Conservation (phyloP, 805 yeast species). For the Nematodospora valgi region DNA sequence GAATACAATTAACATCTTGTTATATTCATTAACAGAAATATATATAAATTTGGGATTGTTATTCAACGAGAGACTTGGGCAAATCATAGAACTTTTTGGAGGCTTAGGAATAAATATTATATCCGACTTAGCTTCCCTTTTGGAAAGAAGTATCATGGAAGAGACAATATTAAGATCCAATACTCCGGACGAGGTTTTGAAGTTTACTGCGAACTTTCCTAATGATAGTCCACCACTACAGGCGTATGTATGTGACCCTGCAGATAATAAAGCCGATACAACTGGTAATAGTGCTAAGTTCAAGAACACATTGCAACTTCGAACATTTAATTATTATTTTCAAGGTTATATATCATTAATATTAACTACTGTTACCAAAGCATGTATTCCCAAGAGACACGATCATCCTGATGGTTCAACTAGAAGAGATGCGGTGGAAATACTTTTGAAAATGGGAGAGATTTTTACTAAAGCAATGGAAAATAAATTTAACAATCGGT, state of each 20-base stretch:
- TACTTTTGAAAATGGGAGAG: slow-evolving; percentile 31
- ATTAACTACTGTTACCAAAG: slow-evolving; percentile 41
- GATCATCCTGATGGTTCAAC: slow-evolving; percentile 28
- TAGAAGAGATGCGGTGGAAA: slow-evolving; percentile 39
- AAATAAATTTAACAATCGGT: slow-evolving; percentile 15
- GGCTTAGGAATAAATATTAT: slow-evolving; percentile 41
- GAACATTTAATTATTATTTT: slow-evolving; percentile 48
- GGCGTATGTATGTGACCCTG: slow-evolving; percentile 43
- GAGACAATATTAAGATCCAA: slow-evolving; percentile 49
- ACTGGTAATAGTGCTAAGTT: slow-evolving; percentile 48
- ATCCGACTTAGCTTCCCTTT: slow-evolving; percentile 40
- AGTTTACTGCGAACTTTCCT: slow-evolving; percentile 34
- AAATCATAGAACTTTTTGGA: slow-evolving; percentile 38
- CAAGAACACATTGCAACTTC: slow-evolving; percentile 58
- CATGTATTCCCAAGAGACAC: slow-evolving; percentile 48
- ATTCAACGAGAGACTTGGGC: slow-evolving; percentile 42
- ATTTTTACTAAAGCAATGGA: slow-evolving; percentile 24
- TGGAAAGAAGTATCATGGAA: slow-evolving; percentile 52
- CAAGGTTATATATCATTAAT: slow-evolving; percentile 43
- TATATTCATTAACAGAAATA: slow-evolving; percentile 53
- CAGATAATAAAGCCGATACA: slow-evolving; percentile 15
- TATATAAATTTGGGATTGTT: slow-evolving; percentile 52
- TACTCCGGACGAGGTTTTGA: slow-evolving; percentile 47
- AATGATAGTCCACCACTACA: slow-evolving; percentile 35
- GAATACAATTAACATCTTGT: slow-evolving; percentile 39